Base-by-base conservation (phyloP, 371 early-diverging fungal species). In the Nematocida displodere region DNA sequence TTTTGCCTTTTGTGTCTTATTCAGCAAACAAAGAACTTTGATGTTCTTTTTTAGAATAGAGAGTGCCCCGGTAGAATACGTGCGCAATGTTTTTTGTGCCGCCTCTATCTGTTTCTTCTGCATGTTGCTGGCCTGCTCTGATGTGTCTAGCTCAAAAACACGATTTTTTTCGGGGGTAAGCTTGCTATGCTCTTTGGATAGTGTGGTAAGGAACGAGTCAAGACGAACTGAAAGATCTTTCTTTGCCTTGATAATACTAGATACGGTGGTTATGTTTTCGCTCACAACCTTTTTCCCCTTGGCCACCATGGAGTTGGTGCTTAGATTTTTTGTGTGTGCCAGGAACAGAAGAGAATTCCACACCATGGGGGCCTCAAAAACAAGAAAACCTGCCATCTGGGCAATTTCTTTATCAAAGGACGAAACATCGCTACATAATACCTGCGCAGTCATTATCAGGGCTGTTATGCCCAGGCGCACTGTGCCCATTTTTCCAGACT, bases 361-460 rank as follows among this genome's bases (percentile, higher is more conserved):
- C 11, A 39, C 17, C 5, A 29, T 15, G 33, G 75, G 61, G 13
- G 75, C 44, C n/a, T 22, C 20, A 50, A 59, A 71, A 24, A 71
- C 75, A 61, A 48, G 17, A 42, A 50, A 71, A 5, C 39, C 59
- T 13, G 75, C 61, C 15, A 40, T 44, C 7, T 44, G 33, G 0
- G 75, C 75, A 20, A 71, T 24, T 52, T 58, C 36, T 0, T 7
- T 29, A 29, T 71, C 75, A 42, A n/a, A n/a, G 13, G n/a, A 42
- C 11, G 44, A 42, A 42, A n/a, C n/a, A n/a, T n/a, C n/a, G n/a
- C n/a, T n/a, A n/a, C n/a, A n/a, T n/a, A n/a, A n/a, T n/a, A n/a
- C n/a, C n/a, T n/a, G n/a, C n/a, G n/a, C n/a, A n/a, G n/a, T n/a
- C n/a, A n/a, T n/a, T n/a, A n/a, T n/a, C n/a, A n/a, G n/a, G n/a